These are phyloP conservation scores for Leishmania gerbilli DNA, from an alignment of 208 protist genomes.

Conservation along the genomic window DNA sequence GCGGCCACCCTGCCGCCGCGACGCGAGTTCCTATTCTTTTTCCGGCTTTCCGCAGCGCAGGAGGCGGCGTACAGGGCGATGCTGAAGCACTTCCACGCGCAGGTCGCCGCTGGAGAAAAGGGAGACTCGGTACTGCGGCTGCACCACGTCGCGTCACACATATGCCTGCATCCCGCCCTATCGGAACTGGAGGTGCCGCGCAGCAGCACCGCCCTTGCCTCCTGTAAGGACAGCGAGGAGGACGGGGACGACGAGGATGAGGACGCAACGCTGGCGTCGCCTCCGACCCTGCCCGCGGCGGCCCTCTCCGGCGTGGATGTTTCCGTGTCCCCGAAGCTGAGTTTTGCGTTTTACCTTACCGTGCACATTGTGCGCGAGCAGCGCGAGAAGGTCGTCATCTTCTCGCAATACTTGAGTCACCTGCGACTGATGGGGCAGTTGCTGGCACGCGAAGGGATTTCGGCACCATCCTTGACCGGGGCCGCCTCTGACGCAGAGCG, in stretches of 20 bases:
- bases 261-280: constrained; percentile 11
- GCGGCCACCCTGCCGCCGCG: constrained; percentile 65
- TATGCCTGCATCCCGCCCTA: constrained; percentile 68
- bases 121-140: constrained; percentile 37
- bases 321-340: constrained; percentile 67
- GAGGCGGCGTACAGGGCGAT: constrained; percentile 69
- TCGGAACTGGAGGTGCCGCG: constrained; percentile 6
- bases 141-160: constrained; percentile 73
- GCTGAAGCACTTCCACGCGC: constrained; percentile 34
- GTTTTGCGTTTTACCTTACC: constrained; percentile 55
- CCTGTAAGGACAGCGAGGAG: not conserved
- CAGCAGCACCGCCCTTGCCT: not conserved
- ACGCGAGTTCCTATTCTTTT: constrained; percentile 70
- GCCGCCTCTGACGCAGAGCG: constrained; percentile 40
- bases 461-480: constrained; percentile 51
- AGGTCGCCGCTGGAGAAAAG: constrained; percentile 20
- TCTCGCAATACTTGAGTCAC: constrained; percentile 71
- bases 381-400: constrained; percentile 82
- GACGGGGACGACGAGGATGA: constrained; percentile 21
- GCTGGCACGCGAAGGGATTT: constrained; percentile 30
- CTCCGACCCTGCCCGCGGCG: constrained; percentile 4
- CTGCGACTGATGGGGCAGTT: constrained; percentile 51
- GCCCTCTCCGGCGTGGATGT: constrained; percentile 30
- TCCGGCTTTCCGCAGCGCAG: constrained; percentile 60
- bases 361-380: constrained; percentile 48